Percentiles rank a stretch among this genome's conserved stretches.
Evolutionary conservation across 163 green algal genomes (phyloP).

Genomic region (Scenedesmus sp.): DNA sequence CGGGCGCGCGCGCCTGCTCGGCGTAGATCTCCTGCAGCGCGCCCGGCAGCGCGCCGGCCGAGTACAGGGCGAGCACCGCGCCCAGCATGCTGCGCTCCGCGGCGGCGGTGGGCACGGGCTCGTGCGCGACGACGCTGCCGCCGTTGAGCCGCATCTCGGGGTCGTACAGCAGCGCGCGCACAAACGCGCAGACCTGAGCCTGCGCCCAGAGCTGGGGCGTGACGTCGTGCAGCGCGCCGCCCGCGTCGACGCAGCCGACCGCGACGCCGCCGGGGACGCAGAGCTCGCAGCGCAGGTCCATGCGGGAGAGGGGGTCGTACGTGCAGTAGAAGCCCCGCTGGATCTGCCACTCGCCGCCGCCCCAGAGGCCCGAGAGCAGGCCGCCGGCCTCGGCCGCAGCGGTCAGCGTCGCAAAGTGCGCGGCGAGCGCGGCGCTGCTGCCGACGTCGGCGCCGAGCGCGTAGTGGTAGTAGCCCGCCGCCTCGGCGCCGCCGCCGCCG

Average conservation of each 20-base stretch:
- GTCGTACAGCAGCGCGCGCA: slow-evolving; percentile 60
- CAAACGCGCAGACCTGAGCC: slow-evolving; percentile 55
- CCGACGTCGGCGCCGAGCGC: slow-evolving; percentile 56
- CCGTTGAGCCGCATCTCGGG: slow-evolving; percentile 53
- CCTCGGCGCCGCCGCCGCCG: slow-evolving; percentile 25
- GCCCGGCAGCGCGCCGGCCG: slow-evolving; percentile 44
- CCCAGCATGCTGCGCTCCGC: slow-evolving; percentile 52
- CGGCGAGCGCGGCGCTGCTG: slow-evolving; percentile 54
- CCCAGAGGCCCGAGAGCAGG: slow-evolving; percentile 60
- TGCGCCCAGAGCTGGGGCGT: slow-evolving; percentile 46
- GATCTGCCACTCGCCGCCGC: slow-evolving; percentile 51
- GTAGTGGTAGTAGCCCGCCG: slow-evolving; percentile 61
- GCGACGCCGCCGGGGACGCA: slow-evolving; percentile 62
- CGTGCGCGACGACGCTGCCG: slow-evolving; percentile 18
- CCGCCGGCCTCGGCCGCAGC: slow-evolving; percentile 47
- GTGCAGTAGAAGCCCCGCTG: slow-evolving; percentile 69
- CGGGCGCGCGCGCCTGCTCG: slow-evolving; percentile 46
- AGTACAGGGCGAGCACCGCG: slow-evolving; percentile 55
- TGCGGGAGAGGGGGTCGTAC: slow-evolving; percentile 58
- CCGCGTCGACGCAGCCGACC: slow-evolving; percentile 55
- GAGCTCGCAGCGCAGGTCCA: slow-evolving; percentile 66
- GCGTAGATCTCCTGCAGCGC: slow-evolving; percentile 51
- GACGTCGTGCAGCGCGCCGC: slow-evolving; percentile 62
- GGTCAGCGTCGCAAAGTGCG: slow-evolving; percentile 63
- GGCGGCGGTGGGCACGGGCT: slow-evolving; percentile 41